These are phyloP conservation scores for Beauveria scarabaeidicola DNA, from an alignment of 2,329 filamentous ascomycete species.

Conservation along the genomic window DNA sequence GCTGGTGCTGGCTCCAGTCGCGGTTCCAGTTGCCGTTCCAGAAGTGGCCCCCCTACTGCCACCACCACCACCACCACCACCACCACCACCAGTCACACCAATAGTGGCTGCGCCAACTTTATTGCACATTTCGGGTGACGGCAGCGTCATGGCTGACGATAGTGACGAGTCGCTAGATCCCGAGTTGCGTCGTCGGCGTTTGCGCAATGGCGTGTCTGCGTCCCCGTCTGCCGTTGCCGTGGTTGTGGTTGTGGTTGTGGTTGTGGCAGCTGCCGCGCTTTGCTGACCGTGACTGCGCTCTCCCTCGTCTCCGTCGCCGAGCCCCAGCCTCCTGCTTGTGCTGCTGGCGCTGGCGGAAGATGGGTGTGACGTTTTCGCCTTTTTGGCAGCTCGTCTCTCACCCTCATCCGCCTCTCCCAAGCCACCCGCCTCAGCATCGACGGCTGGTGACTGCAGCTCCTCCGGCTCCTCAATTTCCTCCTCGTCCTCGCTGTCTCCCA, in stretches of 20 bases:
- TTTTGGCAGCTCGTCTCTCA: slow-evolving; percentile 27
- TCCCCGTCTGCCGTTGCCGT: slow-evolving; percentile 14
- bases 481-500: slow-evolving; percentile 31
- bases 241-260: neutral
- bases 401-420: neutral
- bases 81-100: neutral
- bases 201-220: slow-evolving; percentile 28
- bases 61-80: neutral
- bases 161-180: slow-evolving; percentile 36
- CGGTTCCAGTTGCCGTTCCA: slow-evolving; percentile 8
- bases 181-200: slow-evolving; percentile 27
- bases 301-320: neutral
- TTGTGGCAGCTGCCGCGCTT: slow-evolving; percentile 1
- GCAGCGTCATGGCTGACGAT: slow-evolving; percentile 30
- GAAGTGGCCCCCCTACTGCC: slow-evolving; percentile 7
- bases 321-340: neutral
- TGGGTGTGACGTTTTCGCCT: slow-evolving; percentile 22
- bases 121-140: slow-evolving; percentile 25
- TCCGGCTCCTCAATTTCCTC: slow-evolving; percentile 17
- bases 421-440: neutral
- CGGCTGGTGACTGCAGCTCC: slow-evolving; percentile 5
- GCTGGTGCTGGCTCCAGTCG: slow-evolving; percentile 5
- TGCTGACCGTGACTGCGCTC: slow-evolving; percentile 1
- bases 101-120: neutral
- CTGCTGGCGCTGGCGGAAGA: slow-evolving; percentile 10